Evolutionary conservation across 2,329 filamentous ascomycete species (phyloP), one percentile per base, ranked within the genome.

Genomic region (Arthrinium phaeospermum): DNA sequence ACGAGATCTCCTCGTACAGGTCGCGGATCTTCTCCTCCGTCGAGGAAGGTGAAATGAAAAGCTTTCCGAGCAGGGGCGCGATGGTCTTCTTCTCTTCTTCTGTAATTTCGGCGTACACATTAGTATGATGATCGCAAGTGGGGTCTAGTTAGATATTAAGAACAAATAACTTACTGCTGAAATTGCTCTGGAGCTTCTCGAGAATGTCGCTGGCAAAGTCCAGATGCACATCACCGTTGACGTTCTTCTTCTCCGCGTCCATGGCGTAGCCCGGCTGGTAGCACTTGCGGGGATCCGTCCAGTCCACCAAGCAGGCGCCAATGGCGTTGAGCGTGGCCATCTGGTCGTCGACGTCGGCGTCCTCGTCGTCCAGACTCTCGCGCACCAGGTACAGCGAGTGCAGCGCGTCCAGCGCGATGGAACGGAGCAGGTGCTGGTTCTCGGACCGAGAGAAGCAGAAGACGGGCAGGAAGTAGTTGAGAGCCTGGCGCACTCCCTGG

Each of bases 381-480:
- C 92, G 89, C 13, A 94, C 86, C 73, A 92, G 92, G 78, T 93
- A 89, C 10, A 98, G 88, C 16, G 92, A 90, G 75, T 94, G 92
- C 13, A 98, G 85, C 0, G 94, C 91, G 37, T 92, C 89, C 2
- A 96, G 88, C 0, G 93, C 90, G 27, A 98, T 89, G 24, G 86
- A 84, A 8, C 91, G 90, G 93, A 98, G 95, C 46, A 94, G 88
- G 41, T 92, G 89, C 75, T 96, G 95, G 78, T 98, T 98, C 75
- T 94, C 92, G 4, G 91, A 82, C 3, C 94, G 89, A 10, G 93
- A 95, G 82, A 96, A 97, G 81, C 94, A 96, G 84, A 97, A 98
- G 0, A 98, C 95, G 0, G 96, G 96, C 47, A 98, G 85, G 87
- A 98, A 98, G 82, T 98, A 98, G 75, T 94, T 94, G 71, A 98